Evolutionary conservation across 768 basidiomycete species (phyloP), one percentile per base, ranked within the genome.

Genomic region (Pulveroboletus frians): DNA sequence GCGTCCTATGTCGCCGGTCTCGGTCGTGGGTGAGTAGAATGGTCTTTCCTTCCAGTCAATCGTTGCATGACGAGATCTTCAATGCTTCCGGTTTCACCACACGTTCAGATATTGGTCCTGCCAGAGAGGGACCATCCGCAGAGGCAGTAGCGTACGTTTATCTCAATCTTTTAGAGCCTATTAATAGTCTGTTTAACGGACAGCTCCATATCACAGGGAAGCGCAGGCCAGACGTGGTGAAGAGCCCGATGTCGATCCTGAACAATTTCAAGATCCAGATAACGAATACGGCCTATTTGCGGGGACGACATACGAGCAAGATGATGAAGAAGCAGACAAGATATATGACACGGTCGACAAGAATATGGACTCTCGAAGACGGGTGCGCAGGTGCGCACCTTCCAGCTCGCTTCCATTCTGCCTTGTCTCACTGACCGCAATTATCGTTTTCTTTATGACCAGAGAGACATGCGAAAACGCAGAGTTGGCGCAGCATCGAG

Each of bases 1-100:
- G 89, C 95, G 0, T 94, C 92, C 1, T 98, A 97, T 68, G 96
- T 98, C 32, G 96, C 95, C 57, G 96, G 96, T 85, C 85, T 97
- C 30, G 94, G 95, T 70, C 83, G 94, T 76, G 95, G 93, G 88
- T 93, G 58, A 51, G 86, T 72, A 39, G 15, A 10, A 9, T 6
- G 5, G 29, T 30, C 29, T 11, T 30, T 8, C 29, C 29, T 9
- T 11, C 29, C n/a, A 31, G 14, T 35, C 27, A 52, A 34, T 58
- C 42, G 27, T 43, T 37, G 47, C 34, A 6, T 49, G 47, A 62
- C 44, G 13, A 32, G 10, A 30, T 46, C 47, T 7, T 4, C 55
- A 93, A 92, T 71, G 93, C 93, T 43, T 95, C 93, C 39, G 93
- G 93, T 50, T 98, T 97, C 71, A 98, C 95, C 0, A 98, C 95